These are phyloP conservation scores for Didymosphaeria variabile DNA, from an alignment of 2,329 filamentous ascomycete species.

Conservation along the genomic window DNA sequence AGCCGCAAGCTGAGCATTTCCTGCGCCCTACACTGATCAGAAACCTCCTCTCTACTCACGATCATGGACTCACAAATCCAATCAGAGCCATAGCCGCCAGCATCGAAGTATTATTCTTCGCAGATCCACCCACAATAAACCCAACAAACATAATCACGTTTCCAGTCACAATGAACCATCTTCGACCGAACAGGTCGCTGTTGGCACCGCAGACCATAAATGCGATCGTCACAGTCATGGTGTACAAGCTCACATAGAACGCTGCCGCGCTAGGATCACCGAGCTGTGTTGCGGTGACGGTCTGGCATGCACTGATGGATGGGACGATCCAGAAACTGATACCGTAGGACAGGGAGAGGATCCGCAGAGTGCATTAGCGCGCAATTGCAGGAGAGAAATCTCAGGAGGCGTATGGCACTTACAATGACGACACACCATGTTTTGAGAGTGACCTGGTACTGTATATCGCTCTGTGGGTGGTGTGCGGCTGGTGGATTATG, in stretches of 20 bases:
- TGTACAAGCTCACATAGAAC: constrained; percentile 51
- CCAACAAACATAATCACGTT: constrained; percentile 54
- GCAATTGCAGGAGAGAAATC: no score
- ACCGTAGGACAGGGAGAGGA: constrained; percentile 49
- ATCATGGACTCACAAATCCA: constrained; percentile 49
- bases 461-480: constrained; percentile 44
- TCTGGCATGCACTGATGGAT: constrained; percentile 40
- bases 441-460: constrained; percentile 54
- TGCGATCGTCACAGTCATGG: constrained; percentile 53
- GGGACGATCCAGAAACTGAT: constrained; percentile 54
- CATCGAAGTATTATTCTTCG: constrained; percentile 51
- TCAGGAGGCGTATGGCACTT: not conserved
- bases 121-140: constrained; percentile 47
- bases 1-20: constrained; percentile 47
- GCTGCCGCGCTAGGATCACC: constrained; percentile 44
- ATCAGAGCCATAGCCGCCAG: constrained; percentile 54
- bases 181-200: constrained; percentile 59
- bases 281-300: constrained; percentile 45
- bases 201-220: constrained; percentile 55
- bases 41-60: not conserved
- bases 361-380: constrained; percentile 17
- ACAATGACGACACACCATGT: constrained; percentile 51
- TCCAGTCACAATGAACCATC: constrained; percentile 57
- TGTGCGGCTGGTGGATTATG: constrained; percentile 14
- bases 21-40: constrained; percentile 20